phyloP scores from a whole-genome alignment of 352 stramenopile genomes.

The Pythium volutum region DNA sequence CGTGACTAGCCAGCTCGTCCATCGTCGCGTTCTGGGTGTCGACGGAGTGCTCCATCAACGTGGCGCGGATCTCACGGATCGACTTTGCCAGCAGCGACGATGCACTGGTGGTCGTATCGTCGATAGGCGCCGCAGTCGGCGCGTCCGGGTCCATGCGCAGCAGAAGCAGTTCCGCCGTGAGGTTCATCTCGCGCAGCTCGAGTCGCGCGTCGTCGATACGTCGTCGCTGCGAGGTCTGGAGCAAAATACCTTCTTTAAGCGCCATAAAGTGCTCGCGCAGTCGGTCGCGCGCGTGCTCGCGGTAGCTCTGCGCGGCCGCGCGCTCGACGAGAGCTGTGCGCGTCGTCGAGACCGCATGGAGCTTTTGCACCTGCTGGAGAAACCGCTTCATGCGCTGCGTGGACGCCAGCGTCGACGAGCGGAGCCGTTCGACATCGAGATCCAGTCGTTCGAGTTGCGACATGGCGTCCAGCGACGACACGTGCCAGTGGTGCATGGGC shows the following conservation, averaged over 20 bases:
- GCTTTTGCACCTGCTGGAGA: conserved; percentile 23
- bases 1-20: background rate
- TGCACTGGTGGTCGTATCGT: background rate
- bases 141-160: background rate
- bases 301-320: conserved; percentile 27
- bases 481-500: conserved; percentile 12
- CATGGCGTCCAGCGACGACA: conserved; percentile 8
- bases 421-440: conserved; percentile 8
- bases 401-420: conserved; percentile 4
- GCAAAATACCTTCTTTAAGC: conserved; percentile 29
- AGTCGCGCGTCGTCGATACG: conserved; percentile 22
- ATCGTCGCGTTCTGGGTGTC: conserved; percentile 11
- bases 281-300: conserved; percentile 22
- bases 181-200: conserved; percentile 17
- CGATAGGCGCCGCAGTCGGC: background rate
- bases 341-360: conserved; percentile 16
- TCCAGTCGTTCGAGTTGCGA: conserved; percentile 19
- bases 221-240: conserved; percentile 25
- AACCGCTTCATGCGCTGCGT: conserved; percentile 20
- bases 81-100: conserved; percentile 20
- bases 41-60: conserved; percentile 19
- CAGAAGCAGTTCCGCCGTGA: conserved; percentile 12
- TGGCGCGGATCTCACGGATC: conserved; percentile 20
- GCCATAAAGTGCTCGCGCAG: conserved; percentile 20
- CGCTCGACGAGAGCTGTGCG: conserved; percentile 26